Evolutionary conservation across 306 rosid genomes (phyloP), one percentile per base, ranked within the genome.

Genomic region (Quercus parvula): DNA sequence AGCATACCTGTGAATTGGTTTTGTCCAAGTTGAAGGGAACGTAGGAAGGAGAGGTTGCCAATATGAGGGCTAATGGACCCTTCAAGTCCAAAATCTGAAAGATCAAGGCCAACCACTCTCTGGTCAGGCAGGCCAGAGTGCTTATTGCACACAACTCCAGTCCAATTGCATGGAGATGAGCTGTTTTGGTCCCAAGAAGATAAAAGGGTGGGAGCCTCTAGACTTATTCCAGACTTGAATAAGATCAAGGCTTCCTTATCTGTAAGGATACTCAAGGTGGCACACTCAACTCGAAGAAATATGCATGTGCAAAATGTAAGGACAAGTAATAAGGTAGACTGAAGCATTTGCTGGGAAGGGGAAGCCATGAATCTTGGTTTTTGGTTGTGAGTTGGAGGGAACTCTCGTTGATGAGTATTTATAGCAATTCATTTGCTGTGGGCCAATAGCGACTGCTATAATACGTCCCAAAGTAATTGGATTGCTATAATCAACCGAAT

Each of bases 181-280:
- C 57, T 77, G 7, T 41, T 41, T 1, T 81, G 81, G 83, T 56
- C 76, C 97, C 92, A 89, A 55, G 88, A 84, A 15, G 85, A 81
- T 8, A 85, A 72, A 30, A 77, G 76, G 57, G 71, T 63, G 12
- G 79, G 9, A 79, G 35, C 33, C 6, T 89, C 77, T 66, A 57
- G 24, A 24, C 24, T 84, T 5, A 89, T 72, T 35, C 74, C 76
- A 52, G 94, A 90, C 73, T 85, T 85, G 55, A 91, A 61, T 56
- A 88, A 84, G 72, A 91, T 74, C 57, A 93, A 84, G 46, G 97
- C 90, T 73, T 91, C 86, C 56, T 4, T 88, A 84, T 93, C 96
- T 22, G 87, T 83, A 75, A 63, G 46, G 3, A 88, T 75, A 88
- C 79, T 80, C 49, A 78, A 70, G 63, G 85, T 78, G 70, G 90